A percentile compares a stretch with the other conserved stretches of the same genome.
phyloP scores from a whole-genome alignment of 73 alveolate genomes.

The Tetrahymena thermophila region DNA sequence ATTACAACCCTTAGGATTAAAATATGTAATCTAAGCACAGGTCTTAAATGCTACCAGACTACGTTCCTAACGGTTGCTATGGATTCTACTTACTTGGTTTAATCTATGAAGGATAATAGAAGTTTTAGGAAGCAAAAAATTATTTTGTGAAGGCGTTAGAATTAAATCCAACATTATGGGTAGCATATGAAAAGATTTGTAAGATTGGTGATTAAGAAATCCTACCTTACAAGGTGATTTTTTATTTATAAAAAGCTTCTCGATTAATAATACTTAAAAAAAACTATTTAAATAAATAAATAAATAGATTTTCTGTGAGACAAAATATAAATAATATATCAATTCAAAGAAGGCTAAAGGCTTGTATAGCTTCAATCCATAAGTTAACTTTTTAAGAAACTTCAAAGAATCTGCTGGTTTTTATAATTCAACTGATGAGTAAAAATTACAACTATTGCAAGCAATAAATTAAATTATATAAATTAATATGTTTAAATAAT shows the following conservation, averaged over 20 bases:
- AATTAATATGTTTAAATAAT: too few species aligned
- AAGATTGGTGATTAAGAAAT: constrained; percentile 40
- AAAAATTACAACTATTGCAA: constrained; percentile 2
- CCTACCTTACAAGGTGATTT: not conserved
- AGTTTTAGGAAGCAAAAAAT: constrained; percentile 77
- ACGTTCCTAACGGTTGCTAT: constrained; percentile 91
- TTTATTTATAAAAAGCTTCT: not conserved
- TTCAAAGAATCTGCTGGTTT: constrained; percentile 13
- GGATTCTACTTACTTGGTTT: constrained; percentile 80
- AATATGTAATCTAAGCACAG: constrained; percentile 12
- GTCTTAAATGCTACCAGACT: constrained; percentile 25
- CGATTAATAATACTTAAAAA: too few species aligned
- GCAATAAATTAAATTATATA: not conserved
- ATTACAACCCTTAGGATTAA: constrained; percentile 19
- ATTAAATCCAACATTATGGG: constrained; percentile 91
- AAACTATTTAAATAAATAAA: not conserved
- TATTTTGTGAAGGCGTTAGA: constrained; percentile 70
- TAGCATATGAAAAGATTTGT: constrained; percentile 86
- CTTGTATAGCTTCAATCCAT: constrained; percentile 50
- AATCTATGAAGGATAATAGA: constrained; percentile 64
- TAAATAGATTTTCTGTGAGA: not conserved
- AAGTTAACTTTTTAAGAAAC: constrained; percentile 43
- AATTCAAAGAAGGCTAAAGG: constrained; percentile 42
- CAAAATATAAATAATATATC: constrained; percentile 22
- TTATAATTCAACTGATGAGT: constrained; percentile 9